A percentile compares a stretch with the other conserved stretches of the same genome.
These are phyloP conservation scores for Verticillium zaregamsianum DNA, from an alignment of 2,329 filamentous ascomycete genomes.

Conservation along the genomic window DNA sequence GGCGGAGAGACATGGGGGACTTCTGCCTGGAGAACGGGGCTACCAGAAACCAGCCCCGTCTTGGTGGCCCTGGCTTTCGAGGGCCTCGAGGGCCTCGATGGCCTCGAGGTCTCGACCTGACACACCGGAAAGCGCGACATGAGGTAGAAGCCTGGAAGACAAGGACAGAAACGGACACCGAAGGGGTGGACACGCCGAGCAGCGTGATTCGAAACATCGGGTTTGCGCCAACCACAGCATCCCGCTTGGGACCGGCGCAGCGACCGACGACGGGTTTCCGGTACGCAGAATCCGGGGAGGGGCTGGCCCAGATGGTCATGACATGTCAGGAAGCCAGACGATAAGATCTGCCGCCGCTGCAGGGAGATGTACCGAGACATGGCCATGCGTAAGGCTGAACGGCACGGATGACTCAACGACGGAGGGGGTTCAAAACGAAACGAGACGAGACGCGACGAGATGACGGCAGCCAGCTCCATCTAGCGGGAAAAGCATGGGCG, in stretches of 20 bases:
- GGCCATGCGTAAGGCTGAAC: neutral
- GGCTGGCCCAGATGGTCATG: neutral
- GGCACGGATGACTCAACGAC: neutral
- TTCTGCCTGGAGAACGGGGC: neutral
- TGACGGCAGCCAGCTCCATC: neutral
- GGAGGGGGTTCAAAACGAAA: neutral
- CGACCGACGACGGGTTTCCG: neutral
- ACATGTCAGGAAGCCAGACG: neutral
- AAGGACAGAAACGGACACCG: neutral
- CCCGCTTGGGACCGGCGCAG: neutral
- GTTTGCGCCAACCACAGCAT: neutral
- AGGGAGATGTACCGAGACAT: neutral
- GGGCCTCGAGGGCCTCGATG: neutral
- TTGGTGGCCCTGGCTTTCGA: neutral
- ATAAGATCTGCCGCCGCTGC: neutral
- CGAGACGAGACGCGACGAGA: neutral
- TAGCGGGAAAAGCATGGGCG: constrained; percentile 10
- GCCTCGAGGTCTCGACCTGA: neutral
- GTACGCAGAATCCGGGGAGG: neutral
- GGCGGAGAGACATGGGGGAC: neutral
- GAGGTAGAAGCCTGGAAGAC: neutral
- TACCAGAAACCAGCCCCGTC: neutral
- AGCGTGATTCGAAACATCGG: neutral
- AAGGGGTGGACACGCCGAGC: neutral
- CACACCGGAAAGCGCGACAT: neutral